Evolutionary conservation across 495 filamentous ascomycete species (phyloP), one percentile per base, ranked within the genome.

Genomic region (Talaromyces stipitatus): DNA sequence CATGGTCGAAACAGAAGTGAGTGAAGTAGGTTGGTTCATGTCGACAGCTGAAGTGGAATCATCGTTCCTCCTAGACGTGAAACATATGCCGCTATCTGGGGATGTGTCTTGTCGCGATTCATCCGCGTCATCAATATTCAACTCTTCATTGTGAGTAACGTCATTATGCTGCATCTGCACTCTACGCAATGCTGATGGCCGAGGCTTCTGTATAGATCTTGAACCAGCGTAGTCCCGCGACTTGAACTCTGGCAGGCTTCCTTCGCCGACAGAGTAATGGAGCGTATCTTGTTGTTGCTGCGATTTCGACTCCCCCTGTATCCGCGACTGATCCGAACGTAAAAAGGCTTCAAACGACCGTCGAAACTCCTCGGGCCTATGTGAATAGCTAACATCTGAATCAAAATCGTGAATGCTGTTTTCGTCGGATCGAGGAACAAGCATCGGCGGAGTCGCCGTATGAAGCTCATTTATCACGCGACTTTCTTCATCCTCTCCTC

Each of bases 1-100:
- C 36, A 70, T 75, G 23, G 82, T 85, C 12, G 81, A 78, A 26
- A 75, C 72, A 1, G 83, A 84, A 4, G 84, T 86, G 59, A 87
- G 70, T 9, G 84, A 87, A 14, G 79, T 78, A n/a, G 71, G 74
- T 41, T 63, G 73, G n/a, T 76, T 74, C 23, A 72, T 30, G 16
- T 73, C 71, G 26, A 61, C 55, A 38, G 54, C 60, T 14, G 54
- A 27, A 4, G 54, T 54, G n/a, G 23, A 10, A 23, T 27, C 26
- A 14, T 46, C 54, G n/a, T 55, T 45, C 23, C 38, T 55, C 14
- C 14, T 43, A 26, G 54, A 29, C 27, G 9, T 20, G 24, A 55
- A 55, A 16, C 24, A 30, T 3, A 55, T 20, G 9, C 54, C 54
- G n/a, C 24, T 55, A 11, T 33, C 51, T 24, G 23, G 16, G 2